Conservation (phyloP, 2,329 filamentous ascomycete genomes). For the Xylaria sp. region DNA sequence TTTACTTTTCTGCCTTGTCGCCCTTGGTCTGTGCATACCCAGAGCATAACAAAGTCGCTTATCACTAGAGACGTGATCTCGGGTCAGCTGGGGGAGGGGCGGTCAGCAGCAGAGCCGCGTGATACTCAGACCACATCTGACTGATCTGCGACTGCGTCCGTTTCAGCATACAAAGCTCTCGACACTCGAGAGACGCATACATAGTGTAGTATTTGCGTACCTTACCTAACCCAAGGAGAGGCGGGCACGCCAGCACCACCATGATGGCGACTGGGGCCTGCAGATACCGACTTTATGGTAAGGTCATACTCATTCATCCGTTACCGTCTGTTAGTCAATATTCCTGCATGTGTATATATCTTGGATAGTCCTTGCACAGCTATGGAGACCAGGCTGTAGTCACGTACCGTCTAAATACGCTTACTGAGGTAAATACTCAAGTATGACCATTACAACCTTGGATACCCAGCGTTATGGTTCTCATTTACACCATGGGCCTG, state of each 20-base stretch:
- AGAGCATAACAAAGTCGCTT: background rate
- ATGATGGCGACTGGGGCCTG: background rate
- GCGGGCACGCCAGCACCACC: background rate
- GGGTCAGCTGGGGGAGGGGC: background rate
- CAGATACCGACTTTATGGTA: no score
- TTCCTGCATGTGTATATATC: background rate
- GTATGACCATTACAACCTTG: no score
- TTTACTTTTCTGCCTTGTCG: background rate
- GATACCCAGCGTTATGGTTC: no score
- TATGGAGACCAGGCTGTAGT: background rate
- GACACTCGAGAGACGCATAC: background rate
- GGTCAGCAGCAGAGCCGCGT: conserved; percentile 33
- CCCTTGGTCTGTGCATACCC: background rate
- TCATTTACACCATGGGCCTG: no score
- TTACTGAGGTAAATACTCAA: background rate
- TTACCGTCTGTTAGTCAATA: no score
- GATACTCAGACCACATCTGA: conserved; percentile 43
- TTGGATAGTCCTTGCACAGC: background rate
- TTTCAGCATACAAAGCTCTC: conserved; percentile 35
- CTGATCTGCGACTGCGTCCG: conserved; percentile 40
- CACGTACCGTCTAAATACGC: no score
- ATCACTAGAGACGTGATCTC: background rate
- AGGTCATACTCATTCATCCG: background rate
- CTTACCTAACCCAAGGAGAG: conserved; percentile 2
- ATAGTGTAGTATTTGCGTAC: no score